A percentile compares a stretch with the other conserved stretches of the same genome.
These are phyloP conservation scores for Chlamydomonas reinhardtii DNA, from an alignment of 163 green algal species.

Conservation along the genomic window DNA sequence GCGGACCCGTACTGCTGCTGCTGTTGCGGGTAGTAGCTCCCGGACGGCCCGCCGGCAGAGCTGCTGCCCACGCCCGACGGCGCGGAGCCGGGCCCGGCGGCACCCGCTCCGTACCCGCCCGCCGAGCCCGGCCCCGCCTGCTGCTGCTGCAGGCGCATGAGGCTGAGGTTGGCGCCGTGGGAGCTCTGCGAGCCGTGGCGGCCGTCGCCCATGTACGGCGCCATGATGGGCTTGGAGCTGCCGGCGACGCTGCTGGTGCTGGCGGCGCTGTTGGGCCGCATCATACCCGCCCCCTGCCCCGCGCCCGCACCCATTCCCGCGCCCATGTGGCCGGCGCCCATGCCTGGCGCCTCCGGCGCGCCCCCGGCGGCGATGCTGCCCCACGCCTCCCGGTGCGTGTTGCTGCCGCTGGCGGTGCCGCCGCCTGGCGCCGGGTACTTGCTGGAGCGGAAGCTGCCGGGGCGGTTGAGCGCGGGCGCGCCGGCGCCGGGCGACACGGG, in stretches of 20 bases:
- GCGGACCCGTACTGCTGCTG: neutral
- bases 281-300: neutral
- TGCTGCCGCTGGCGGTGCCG: neutral
- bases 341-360: neutral
- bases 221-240: constrained; percentile 21
- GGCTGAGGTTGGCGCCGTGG: constrained; percentile 47
- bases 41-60: too few relatives aligned
- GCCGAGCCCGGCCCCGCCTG: neutral
- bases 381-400: constrained; percentile 36
- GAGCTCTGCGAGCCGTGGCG: neutral
- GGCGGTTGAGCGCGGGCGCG: constrained; percentile 1
- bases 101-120: neutral
- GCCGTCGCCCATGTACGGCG: constrained; percentile 15
- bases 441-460: constrained; percentile 31
- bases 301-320: neutral
- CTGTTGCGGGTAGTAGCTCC: neutral
- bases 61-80: too few relatives aligned
- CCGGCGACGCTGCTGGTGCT: constrained; percentile 14
- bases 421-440: constrained; percentile 7
- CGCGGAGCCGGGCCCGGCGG: too few relatives aligned
- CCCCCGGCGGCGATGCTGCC: constrained; percentile 19
- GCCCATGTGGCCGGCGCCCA: neutral
- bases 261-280: constrained; percentile 30
- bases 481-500: constrained; percentile 18
- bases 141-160: constrained; percentile 45